Conservation (phyloP, 768 basidiomycete genomes). For the Panellus pusillus region DNA sequence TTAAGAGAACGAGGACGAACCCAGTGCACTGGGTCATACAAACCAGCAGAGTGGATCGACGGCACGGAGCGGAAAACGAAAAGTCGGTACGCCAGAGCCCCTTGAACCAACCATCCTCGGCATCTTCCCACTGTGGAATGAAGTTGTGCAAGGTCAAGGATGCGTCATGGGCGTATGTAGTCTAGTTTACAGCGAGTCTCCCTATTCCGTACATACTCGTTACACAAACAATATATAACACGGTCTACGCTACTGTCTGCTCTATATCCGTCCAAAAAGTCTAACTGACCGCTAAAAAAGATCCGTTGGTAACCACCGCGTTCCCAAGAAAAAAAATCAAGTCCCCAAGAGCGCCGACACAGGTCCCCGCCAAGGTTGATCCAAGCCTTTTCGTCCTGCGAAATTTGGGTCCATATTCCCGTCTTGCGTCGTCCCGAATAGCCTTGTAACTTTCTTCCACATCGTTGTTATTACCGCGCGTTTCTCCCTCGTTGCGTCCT, state of each 20-base stretch:
- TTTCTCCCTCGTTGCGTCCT: constrained; percentile 14
- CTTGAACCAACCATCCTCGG: neutral
- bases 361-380: constrained; percentile 8
- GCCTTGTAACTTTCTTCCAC: constrained; percentile 17
- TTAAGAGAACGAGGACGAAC: constrained; percentile 11
- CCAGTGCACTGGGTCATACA: constrained; percentile 13
- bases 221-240: too few species aligned
- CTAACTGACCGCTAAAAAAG: too few species aligned
- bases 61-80: neutral
- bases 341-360: too few species aligned
- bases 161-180: neutral
- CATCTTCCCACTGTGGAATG: neutral
- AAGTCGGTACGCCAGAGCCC: neutral
- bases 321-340: neutral
- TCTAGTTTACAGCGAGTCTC: neutral
- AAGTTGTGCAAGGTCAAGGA: neutral
- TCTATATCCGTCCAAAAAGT: too few species aligned
- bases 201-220: neutral
- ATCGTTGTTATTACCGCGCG: neutral
- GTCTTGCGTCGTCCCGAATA: constrained; percentile 12
- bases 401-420: constrained; percentile 2
- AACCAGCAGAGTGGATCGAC: constrained; percentile 11
- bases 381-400: constrained; percentile 4
- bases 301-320: neutral
- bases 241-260: too few species aligned